Conservation (phyloP, 352 stramenopile species). For the Phytophthora kernoviae region DNA sequence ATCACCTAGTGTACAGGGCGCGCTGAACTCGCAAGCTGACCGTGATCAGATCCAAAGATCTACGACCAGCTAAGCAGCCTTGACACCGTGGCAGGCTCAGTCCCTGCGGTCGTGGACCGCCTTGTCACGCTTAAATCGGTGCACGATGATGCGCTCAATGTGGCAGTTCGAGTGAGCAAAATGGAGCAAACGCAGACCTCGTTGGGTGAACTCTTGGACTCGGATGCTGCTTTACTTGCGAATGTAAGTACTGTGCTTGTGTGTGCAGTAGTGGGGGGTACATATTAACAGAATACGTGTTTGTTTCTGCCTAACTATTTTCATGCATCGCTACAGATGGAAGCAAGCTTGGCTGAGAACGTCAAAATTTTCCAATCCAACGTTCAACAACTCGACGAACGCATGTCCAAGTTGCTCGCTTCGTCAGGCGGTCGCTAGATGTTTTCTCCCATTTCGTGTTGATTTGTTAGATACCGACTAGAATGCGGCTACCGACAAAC, state of each 20-base stretch:
- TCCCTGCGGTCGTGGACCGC: slow-evolving; percentile 74
- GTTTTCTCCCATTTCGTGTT: slow-evolving; percentile 15
- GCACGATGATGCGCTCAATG: slow-evolving; percentile 68
- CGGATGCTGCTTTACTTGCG: slow-evolving; percentile 61
- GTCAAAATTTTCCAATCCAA: slow-evolving; percentile 80
- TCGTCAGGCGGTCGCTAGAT: slow-evolving; percentile 21
- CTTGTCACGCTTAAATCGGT: slow-evolving; percentile 71
- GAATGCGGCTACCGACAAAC: slow-evolving; percentile 21
- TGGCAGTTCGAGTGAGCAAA: slow-evolving; percentile 54
- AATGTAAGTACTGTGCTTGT: slow-evolving; percentile 56
- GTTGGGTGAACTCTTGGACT: slow-evolving; percentile 63
- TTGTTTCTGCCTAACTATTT: slow-evolving; percentile 8
- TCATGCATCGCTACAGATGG: slow-evolving; percentile 48
- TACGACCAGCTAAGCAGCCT: slow-evolving; percentile 71
- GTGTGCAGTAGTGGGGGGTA: not conserved
- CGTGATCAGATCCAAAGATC: slow-evolving; percentile 72
- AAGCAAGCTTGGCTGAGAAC: slow-evolving; percentile 75
- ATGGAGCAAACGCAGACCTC: slow-evolving; percentile 67
- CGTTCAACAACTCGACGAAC: slow-evolving; percentile 74
- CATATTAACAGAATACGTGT: not conserved
- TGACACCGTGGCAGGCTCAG: slow-evolving; percentile 56
- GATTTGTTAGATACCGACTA: slow-evolving; percentile 22
- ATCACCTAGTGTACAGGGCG: slow-evolving; percentile 57
- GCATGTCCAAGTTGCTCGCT: slow-evolving; percentile 58
- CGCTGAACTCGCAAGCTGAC: slow-evolving; percentile 63